Conservation (phyloP, 352 stramenopile genomes). For the Phytophthora lateralis region DNA sequence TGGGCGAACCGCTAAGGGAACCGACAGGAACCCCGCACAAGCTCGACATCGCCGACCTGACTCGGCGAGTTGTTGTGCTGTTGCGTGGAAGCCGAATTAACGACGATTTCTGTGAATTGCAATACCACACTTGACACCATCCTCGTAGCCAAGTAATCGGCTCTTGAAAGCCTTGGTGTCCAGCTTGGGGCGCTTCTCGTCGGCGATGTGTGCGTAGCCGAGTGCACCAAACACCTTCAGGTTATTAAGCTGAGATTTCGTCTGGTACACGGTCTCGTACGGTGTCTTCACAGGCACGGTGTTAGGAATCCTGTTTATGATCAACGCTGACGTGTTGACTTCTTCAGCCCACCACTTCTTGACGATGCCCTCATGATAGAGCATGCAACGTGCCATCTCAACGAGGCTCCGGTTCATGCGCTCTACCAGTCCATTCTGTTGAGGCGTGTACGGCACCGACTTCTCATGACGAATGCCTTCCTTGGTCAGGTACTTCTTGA, state of each 20-base stretch:
- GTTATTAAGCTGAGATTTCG: slow-evolving; percentile 5
- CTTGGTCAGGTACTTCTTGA: not conserved
- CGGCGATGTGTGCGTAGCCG: slow-evolving; percentile 21
- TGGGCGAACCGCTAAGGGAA: no score
- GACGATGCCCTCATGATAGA: no score
- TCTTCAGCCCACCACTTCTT: slow-evolving; percentile 23
- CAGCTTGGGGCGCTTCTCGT: slow-evolving; percentile 20
- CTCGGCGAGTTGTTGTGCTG: no score
- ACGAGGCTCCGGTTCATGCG: slow-evolving; percentile 30
- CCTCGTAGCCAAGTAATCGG: slow-evolving; percentile 28
- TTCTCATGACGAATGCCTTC: slow-evolving; percentile 13
- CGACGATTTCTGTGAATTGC: no score
- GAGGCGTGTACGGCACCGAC: slow-evolving; percentile 18
- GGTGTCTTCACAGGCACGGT: slow-evolving; percentile 1
- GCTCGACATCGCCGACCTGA: no score
- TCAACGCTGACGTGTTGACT: slow-evolving; percentile 16
- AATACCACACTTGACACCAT: not conserved
- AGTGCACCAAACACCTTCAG: slow-evolving; percentile 6
- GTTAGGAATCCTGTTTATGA: slow-evolving; percentile 25
- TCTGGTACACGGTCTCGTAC: slow-evolving; percentile 11
- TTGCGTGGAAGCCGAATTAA: no score
- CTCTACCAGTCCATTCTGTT: slow-evolving; percentile 17
- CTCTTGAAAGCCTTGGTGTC: slow-evolving; percentile 30
- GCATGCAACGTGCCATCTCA: no score
- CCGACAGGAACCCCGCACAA: no score